A percentile compares a stretch with the other conserved stretches of the same genome.
phyloP scores from a whole-genome alignment of 129 eudicot species.

The Pittosporum tobira region DNA sequence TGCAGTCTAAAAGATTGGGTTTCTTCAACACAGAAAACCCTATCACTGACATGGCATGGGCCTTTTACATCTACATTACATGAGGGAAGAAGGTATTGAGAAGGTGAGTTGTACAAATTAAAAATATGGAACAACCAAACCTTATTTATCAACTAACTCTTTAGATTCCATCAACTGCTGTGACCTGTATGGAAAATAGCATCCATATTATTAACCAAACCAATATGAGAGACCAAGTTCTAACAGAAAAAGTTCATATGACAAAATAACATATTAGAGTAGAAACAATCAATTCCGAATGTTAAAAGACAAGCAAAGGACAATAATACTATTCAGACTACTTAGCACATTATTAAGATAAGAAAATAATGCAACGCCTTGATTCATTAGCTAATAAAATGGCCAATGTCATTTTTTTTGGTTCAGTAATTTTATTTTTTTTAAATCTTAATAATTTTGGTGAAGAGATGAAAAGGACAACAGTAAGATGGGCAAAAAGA shows the following conservation, averaged over 20 bases:
- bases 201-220: not conserved
- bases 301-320: not conserved
- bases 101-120: constrained; percentile 2
- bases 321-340: not conserved
- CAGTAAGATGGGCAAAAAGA: not conserved
- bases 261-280: not conserved
- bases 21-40: not conserved
- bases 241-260: not conserved
- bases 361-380: not conserved
- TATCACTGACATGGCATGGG: not conserved
- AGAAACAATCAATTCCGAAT: not conserved
- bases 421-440: too few species aligned
- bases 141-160: constrained; percentile 17
- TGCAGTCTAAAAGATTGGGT: not conserved
- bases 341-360: not conserved
- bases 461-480: not conserved
- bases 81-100: not conserved
- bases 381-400: too few species aligned
- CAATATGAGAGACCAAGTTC: not conserved
- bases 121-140: constrained; percentile 13
- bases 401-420: not conserved
- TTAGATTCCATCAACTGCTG: constrained; percentile 28
- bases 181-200: constrained; percentile 22
- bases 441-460: not conserved
- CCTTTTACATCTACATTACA: constrained; percentile 8